Percentiles rank a stretch among this genome's conserved stretches.
Conservation (phyloP, 805 yeast genomes). For the Vanderwaltozyma polyspora region DNA sequence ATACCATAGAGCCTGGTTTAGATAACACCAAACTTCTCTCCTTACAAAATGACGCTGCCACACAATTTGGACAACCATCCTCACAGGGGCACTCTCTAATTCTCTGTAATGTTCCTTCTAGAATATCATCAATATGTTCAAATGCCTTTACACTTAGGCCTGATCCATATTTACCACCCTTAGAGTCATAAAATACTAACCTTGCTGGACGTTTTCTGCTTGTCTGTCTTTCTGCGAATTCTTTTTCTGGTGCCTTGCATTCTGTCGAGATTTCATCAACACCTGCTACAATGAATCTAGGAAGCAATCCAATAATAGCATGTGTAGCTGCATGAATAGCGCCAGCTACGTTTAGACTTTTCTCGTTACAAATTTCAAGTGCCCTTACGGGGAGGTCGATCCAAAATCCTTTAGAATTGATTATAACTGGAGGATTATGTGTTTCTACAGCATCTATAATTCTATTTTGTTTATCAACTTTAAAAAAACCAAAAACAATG, state of each 20-base stretch:
- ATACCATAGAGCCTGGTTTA: slow-evolving; percentile 70
- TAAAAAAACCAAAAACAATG: slow-evolving; percentile 86
- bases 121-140: slow-evolving; percentile 58
- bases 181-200: slow-evolving; percentile 69
- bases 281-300: slow-evolving; percentile 61
- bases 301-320: slow-evolving; percentile 69
- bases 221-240: slow-evolving; percentile 68
- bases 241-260: slow-evolving; percentile 96
- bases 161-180: slow-evolving; percentile 70
- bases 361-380: slow-evolving; percentile 43
- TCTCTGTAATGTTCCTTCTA: slow-evolving; percentile 47
- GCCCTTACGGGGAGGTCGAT: slow-evolving; percentile 69
- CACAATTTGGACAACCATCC: slow-evolving; percentile 68
- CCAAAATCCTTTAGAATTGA: slow-evolving; percentile 79
- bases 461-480: slow-evolving; percentile 60
- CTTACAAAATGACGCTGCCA: slow-evolving; percentile 71
- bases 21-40: slow-evolving; percentile 78
- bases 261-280: slow-evolving; percentile 78
- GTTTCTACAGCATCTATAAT: slow-evolving; percentile 93
- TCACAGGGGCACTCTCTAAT: slow-evolving; percentile 58
- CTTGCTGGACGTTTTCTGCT: slow-evolving; percentile 76
- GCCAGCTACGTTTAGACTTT: slow-evolving; percentile 63
- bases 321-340: slow-evolving; percentile 97
- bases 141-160: slow-evolving; percentile 75
- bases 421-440: slow-evolving; percentile 67